These are phyloP conservation scores for Globisporangium lucens DNA, from an alignment of 352 stramenopile genomes.

Conservation along the genomic window DNA sequence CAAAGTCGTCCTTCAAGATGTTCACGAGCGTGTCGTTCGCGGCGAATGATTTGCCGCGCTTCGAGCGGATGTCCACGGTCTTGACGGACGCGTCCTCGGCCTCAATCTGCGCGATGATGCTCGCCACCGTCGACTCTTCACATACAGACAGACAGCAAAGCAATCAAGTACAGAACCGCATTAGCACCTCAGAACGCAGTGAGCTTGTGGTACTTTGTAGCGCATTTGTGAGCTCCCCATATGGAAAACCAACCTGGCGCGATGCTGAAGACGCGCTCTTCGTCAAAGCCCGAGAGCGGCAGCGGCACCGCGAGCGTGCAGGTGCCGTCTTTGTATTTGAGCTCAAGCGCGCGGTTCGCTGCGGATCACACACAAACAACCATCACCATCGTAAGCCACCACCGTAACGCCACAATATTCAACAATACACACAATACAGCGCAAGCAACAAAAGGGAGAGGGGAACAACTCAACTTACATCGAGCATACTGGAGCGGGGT, in stretches of 20 bases:
- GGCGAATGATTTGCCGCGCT: conserved; percentile 55
- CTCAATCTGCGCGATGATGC: conserved; percentile 74
- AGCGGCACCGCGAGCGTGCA: conserved; percentile 74
- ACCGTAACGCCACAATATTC: background rate
- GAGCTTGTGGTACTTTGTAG: background rate
- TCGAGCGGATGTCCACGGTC: conserved; percentile 59
- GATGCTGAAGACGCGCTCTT: conserved; percentile 78
- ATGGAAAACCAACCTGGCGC: conserved; percentile 36
- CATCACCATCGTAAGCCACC: background rate
- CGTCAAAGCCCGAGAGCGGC: conserved; percentile 74
- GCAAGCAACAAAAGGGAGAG: background rate
- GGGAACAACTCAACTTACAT: conserved; percentile 7
- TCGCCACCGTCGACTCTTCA: conserved; percentile 68
- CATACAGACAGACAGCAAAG: no score
- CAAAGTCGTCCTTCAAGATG: conserved; percentile 79
- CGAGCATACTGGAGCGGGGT: conserved; percentile 17
- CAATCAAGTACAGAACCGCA: background rate
- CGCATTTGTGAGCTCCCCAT: background rate
- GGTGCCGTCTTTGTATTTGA: conserved; percentile 77
- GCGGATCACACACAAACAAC: background rate
- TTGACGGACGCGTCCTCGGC: conserved; percentile 73
- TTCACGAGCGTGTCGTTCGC: conserved; percentile 60
- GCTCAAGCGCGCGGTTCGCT: conserved; percentile 54
- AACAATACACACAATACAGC: background rate
- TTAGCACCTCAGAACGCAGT: background rate